Evolutionary conservation across 768 basidiomycete genomes (phyloP), one percentile per base, ranked within the genome.

Genomic region (Lyophyllum decastes): DNA sequence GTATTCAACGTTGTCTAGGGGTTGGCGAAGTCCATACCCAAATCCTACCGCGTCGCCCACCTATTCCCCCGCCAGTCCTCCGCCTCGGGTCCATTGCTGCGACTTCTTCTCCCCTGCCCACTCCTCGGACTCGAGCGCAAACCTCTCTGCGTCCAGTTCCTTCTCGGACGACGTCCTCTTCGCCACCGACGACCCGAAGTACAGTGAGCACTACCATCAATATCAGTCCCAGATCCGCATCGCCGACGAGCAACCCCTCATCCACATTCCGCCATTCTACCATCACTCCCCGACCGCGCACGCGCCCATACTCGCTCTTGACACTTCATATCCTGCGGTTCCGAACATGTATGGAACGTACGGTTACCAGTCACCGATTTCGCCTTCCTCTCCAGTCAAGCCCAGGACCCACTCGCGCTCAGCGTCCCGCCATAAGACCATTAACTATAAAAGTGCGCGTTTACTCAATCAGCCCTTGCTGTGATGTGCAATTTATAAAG

Each of bases 381-480:
- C 62, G 2, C 60, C 61, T 24, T 46, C 26, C 25, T 48, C 40
- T 8, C 35, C 34, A 26, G 21, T 19, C 4, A 55, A 55, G 41
- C 17, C 58, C 22, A 66, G 71, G 33, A 52, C 54, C 11, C 53
- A 63, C 27, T 59, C 70, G 33, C 68, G 69, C 53, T 59, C 72
- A 17, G 64, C 63, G 27, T 61, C 65, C 30, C 72, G 72, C 54
- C 69, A 73, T 38, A 77, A 77, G 55, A 59, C 66, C 11, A 54
- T 72, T 30, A 75, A 76, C 41, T 79, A 76, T 59, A 80, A 78
- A 60, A 81, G 80, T 80, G 52, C 17, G 76, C 27, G 6, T 52
- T 17, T n/a, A 3, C 45, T 17, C 33, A 1, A n/a, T 53, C 24
- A 21, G 17, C 11, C 6, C 26, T 27, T 22, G 2, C 41, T 9